Conservation (phyloP, 495 filamentous ascomycete species). For the Apiosordaria backusii region DNA sequence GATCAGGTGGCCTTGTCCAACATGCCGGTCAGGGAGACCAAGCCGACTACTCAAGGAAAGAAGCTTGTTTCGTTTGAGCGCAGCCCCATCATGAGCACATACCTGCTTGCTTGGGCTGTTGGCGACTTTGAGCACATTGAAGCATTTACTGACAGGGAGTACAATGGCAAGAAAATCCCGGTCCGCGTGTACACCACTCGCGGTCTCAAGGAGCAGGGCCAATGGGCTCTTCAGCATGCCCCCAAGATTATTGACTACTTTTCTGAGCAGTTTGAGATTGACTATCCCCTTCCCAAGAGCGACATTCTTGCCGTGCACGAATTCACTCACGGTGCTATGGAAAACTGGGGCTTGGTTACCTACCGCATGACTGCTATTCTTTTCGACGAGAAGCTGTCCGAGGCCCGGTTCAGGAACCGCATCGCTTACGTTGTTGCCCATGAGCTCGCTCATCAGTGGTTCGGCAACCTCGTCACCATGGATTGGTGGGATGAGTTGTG, state of each 20-base stretch:
- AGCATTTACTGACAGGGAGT: constrained; percentile 78
- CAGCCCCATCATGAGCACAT: constrained; percentile 95
- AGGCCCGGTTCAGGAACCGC: constrained; percentile 79
- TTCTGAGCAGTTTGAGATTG: constrained; percentile 88
- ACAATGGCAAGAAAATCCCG: constrained; percentile 84
- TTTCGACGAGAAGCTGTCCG: constrained; percentile 87
- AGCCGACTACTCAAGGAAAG: constrained; percentile 56
- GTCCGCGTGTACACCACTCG: constrained; percentile 93
- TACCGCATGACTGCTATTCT: constrained; percentile 92
- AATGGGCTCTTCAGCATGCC: constrained; percentile 80
- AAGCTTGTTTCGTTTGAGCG: constrained; percentile 81
- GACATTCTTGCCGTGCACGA: constrained; percentile 96
- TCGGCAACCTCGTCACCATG: constrained; percentile 92
- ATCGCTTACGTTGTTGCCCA: constrained; percentile 94
- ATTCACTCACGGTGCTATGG: constrained; percentile 64
- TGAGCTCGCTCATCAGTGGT: constrained; percentile 98
- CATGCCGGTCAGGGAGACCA: constrained; percentile 76
- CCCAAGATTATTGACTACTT: constrained; percentile 90
- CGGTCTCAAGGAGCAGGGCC: constrained; percentile 83
- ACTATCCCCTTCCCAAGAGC: constrained; percentile 93
- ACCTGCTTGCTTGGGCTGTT: constrained; percentile 91
- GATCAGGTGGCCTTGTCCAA: constrained; percentile 87
- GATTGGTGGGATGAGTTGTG: constrained; percentile 93
- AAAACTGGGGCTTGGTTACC: constrained; percentile 94
- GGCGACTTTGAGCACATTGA: constrained; percentile 97